phyloP scores from a whole-genome alignment of 2,329 filamentous ascomycete species.

The Apiospora koreana region DNA sequence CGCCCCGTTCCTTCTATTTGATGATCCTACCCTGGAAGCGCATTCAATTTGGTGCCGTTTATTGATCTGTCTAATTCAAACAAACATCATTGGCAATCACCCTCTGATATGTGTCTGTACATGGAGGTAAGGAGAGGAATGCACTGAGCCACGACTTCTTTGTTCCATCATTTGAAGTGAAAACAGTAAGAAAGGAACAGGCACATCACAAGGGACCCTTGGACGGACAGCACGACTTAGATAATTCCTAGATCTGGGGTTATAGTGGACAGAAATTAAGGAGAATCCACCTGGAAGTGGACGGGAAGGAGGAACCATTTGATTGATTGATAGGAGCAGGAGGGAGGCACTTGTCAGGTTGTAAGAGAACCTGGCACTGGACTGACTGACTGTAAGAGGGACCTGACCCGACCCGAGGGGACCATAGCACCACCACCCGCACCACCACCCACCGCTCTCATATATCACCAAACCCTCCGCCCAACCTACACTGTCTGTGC shows the following conservation, averaged over 20 bases:
- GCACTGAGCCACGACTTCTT: not conserved
- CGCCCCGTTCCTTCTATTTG: not conserved
- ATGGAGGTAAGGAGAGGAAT: not conserved
- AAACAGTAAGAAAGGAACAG: not conserved
- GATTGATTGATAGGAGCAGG: not conserved
- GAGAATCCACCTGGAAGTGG: not conserved
- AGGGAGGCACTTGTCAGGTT: not conserved
- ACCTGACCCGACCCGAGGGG: not conserved
- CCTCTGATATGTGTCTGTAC: too few relatives aligned
- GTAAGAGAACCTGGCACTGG: too few relatives aligned
- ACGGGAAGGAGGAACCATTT: not conserved
- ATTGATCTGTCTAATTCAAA: not conserved
- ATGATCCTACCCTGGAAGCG: not conserved
- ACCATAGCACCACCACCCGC: not conserved
- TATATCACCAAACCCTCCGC: slow-evolving; percentile 7
- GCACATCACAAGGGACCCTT: not conserved
- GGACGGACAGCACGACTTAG: not conserved
- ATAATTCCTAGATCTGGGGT: not conserved
- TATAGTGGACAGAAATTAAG: not conserved
- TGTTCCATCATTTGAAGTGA: not conserved
- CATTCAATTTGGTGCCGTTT: not conserved
- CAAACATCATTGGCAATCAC: not conserved
- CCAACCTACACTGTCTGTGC: not conserved
- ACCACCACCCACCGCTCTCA: not conserved
- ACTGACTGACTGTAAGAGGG: too few relatives aligned